Evolutionary conservation across 2,329 filamentous ascomycete species (phyloP).

Genomic region (Fusarium guadeloupense): DNA sequence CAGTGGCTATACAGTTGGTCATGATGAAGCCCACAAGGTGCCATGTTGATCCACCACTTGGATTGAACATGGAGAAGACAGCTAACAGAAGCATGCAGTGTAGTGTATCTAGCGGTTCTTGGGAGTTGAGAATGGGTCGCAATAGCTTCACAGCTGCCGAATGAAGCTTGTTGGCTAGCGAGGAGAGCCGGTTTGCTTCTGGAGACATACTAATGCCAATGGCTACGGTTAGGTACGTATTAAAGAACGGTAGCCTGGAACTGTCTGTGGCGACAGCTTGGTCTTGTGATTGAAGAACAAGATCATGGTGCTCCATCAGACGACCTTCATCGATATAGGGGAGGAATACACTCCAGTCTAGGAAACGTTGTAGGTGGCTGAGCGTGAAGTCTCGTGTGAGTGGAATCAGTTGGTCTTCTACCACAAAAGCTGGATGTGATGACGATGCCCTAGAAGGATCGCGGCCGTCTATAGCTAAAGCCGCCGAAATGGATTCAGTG

Average conservation of each 20-base stretch:
- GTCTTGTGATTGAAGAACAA: background rate
- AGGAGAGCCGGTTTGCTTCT: background rate
- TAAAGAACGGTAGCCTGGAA: background rate
- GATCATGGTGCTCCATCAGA: slow-evolving; percentile 7
- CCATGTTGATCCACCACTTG: slow-evolving; percentile 10
- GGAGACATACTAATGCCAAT: slow-evolving; percentile 21
- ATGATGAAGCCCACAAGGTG: slow-evolving; percentile 15
- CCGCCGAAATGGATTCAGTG: slow-evolving; percentile 7
- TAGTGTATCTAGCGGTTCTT: slow-evolving; percentile 3
- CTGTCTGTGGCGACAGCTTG: background rate
- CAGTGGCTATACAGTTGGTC: slow-evolving; percentile 18
- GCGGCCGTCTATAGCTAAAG: slow-evolving; percentile 11
- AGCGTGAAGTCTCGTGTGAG: slow-evolving; percentile 1
- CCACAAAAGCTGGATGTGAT: background rate
- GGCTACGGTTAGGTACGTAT: slow-evolving; percentile 1
- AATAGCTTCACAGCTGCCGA: slow-evolving; percentile 6
- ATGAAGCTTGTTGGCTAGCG: background rate
- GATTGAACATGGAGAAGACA: slow-evolving; percentile 7
- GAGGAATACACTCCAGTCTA: slow-evolving; percentile 10
- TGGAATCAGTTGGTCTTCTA: background rate
- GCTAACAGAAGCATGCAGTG: slow-evolving; percentile 21
- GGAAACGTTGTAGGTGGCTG: background rate
- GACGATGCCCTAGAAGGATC: slow-evolving; percentile 9
- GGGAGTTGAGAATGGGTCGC: background rate
- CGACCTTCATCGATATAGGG: background rate